phyloP scores from a whole-genome alignment of 768 basidiomycete genomes.

The Auriscalpium orientale region DNA sequence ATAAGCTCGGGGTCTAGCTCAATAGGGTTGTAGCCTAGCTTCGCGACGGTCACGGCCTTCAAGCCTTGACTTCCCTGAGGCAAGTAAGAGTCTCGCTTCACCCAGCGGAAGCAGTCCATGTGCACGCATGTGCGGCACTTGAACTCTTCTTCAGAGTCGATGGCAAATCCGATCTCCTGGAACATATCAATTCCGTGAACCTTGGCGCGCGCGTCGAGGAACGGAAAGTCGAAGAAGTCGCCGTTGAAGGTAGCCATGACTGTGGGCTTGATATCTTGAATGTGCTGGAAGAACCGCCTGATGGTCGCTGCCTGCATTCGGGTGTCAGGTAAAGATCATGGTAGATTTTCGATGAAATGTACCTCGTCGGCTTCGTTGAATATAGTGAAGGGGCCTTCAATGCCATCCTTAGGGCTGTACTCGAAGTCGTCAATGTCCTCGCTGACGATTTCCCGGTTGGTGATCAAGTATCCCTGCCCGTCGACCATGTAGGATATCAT shows the following conservation, averaged over 20 bases:
- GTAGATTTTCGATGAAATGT: slow-evolving; percentile 9
- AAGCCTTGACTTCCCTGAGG: slow-evolving; percentile 98
- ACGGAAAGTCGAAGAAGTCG: slow-evolving; percentile 99
- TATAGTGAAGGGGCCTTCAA: slow-evolving; percentile 91
- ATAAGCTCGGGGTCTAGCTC: slow-evolving; percentile 98
- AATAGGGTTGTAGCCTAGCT: slow-evolving; percentile 93
- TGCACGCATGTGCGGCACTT: slow-evolving; percentile 89
- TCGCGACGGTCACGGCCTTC: slow-evolving; percentile 94
- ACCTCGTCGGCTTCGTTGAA: slow-evolving; percentile 95
- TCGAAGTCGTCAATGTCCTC: slow-evolving; percentile 99
- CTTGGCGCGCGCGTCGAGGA: slow-evolving; percentile 79
- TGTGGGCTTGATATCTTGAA: slow-evolving; percentile 89
- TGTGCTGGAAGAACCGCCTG: slow-evolving; percentile 85
- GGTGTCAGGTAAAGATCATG: slow-evolving; percentile 2
- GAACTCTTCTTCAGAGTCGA: slow-evolving; percentile 90
- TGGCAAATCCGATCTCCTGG: slow-evolving; percentile 85
- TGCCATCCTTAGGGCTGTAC: slow-evolving; percentile 97
- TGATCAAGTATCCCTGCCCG: slow-evolving; percentile 95
- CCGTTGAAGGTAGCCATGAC: slow-evolving; percentile 99
- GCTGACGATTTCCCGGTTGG: slow-evolving; percentile 93
- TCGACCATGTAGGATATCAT: slow-evolving; percentile 99
- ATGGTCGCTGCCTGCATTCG: slow-evolving; percentile 66
- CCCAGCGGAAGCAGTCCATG: slow-evolving; percentile 99
- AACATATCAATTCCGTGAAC: slow-evolving; percentile 95
- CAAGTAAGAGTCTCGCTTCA: slow-evolving; percentile 96